A percentile compares a stretch with the other conserved stretches of the same genome.
These are phyloP conservation scores for Apiospora hydei DNA, from an alignment of 2,329 filamentous ascomycete genomes.

Conservation along the genomic window DNA sequence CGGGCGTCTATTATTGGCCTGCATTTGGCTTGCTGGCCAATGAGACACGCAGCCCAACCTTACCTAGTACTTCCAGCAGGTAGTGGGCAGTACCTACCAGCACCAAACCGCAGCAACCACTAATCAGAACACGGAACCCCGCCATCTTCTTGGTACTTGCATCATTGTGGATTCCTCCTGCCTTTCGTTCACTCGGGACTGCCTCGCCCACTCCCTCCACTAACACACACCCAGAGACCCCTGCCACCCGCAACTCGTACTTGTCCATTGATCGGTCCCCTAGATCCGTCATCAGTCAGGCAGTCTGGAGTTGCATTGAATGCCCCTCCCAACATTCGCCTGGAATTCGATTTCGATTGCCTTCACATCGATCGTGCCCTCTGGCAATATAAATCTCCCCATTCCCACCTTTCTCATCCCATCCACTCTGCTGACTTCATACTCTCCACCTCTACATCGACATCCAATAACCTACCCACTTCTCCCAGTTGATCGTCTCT, in stretches of 20 bases:
- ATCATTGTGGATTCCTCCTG: constrained; percentile 5
- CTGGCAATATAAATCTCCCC: constrained; percentile 16
- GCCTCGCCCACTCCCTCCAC: neutral
- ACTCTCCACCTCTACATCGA: neutral
- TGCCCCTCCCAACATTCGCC: constrained; percentile 2
- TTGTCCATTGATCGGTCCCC: neutral
- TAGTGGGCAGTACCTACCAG: neutral
- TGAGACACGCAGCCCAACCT: constrained; percentile 4
- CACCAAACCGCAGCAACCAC: neutral
- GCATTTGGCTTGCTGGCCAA: neutral
- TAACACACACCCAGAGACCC: neutral
- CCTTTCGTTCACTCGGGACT: constrained; percentile 8
- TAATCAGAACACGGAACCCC: neutral
- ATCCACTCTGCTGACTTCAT: constrained; percentile 11
- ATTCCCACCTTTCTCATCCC: constrained; percentile 14
- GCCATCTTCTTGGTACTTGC: neutral
- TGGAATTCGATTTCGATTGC: constrained; percentile 13
- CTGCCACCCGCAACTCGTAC: too few species aligned
- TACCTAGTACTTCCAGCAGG: neutral
- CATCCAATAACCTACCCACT: constrained; percentile 17
- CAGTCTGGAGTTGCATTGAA: neutral
- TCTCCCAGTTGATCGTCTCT: constrained; percentile 2
- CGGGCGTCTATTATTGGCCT: constrained; percentile 14
- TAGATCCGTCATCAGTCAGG: constrained; percentile 17
- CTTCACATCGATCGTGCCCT: constrained; percentile 15